Evolutionary conservation across 2,329 filamentous ascomycete genomes (phyloP).

Genomic region (Paecilomyces sp.): DNA sequence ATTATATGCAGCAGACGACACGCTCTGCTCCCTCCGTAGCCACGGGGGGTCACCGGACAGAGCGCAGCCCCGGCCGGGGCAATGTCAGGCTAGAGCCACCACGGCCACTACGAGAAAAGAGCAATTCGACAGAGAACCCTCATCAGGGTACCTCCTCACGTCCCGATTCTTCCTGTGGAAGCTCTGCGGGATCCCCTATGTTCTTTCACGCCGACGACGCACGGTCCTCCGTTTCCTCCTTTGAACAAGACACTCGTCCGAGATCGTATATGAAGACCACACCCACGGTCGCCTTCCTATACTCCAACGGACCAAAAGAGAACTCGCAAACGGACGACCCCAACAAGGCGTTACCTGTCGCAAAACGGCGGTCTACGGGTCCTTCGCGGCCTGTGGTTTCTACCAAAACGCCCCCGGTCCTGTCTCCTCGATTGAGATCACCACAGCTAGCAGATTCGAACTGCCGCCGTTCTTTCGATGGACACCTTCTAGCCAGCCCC

Average conservation of each 20-base stretch:
- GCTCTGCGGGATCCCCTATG: slow-evolving; percentile 46
- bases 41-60: slow-evolving; percentile 17
- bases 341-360: slow-evolving; percentile 7
- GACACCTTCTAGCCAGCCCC: slow-evolving; percentile 10
- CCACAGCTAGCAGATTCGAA: slow-evolving; percentile 19
- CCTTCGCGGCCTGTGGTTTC: slow-evolving; percentile 16
- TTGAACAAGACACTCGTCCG: slow-evolving; percentile 21
- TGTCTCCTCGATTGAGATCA: slow-evolving; percentile 24
- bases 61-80: slow-evolving; percentile 28
- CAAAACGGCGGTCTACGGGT: slow-evolving; percentile 24
- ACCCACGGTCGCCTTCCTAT: slow-evolving; percentile 25
- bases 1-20: slow-evolving; percentile 19
- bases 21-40: slow-evolving; percentile 20
- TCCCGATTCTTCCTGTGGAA: slow-evolving; percentile 27
- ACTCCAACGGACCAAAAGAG: slow-evolving; percentile 31
- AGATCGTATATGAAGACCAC: slow-evolving; percentile 17
- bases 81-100: slow-evolving; percentile 20
- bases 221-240: slow-evolving; percentile 41
- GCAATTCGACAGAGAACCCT: slow-evolving; percentile 28
- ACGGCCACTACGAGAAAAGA: slow-evolving; percentile 29
- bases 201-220: slow-evolving; percentile 92
- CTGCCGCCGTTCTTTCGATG: slow-evolving; percentile 16
- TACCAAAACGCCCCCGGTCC: slow-evolving; percentile 13
- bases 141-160: slow-evolving; percentile 17
- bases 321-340: slow-evolving; percentile 14